phyloP scores from a whole-genome alignment of 345 rosid species.

The Salix arbutifolia region DNA sequence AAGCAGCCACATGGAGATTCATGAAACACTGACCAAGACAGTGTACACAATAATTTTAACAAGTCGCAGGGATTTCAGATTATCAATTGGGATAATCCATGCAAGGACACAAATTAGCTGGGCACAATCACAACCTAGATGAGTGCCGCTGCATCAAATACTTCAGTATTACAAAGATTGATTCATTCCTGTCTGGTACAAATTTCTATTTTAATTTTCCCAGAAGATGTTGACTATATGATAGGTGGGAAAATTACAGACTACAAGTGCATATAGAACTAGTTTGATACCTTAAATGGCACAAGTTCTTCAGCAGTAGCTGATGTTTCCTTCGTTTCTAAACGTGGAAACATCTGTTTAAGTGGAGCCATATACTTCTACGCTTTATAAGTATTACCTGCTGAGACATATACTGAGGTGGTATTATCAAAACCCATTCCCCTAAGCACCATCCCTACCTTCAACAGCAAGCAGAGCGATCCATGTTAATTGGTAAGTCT shows the following conservation, averaged over 20 bases:
- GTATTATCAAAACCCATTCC: conserved; percentile 91
- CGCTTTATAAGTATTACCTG: conserved; percentile 88
- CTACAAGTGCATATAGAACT: neutral
- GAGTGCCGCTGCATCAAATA: conserved; percentile 65
- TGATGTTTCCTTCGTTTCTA: conserved; percentile 82
- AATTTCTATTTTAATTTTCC: neutral
- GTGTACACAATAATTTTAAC: too few relatives aligned
- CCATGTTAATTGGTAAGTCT: neutral
- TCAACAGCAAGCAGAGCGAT: conserved; percentile 16
- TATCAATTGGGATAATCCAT: too few relatives aligned
- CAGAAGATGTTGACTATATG: neutral
- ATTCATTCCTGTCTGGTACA: neutral
- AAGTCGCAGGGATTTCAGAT: too few relatives aligned
- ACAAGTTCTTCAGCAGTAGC: conserved; percentile 80
- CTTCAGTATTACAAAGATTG: conserved; percentile 16
- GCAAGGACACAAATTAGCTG: too few relatives aligned
- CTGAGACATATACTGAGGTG: conserved; percentile 75
- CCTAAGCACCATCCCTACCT: conserved; percentile 99
- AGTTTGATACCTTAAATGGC: conserved; percentile 62
- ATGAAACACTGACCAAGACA: too few relatives aligned
- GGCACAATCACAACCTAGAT: conserved; percentile 47
- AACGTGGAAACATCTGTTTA: conserved; percentile 79
- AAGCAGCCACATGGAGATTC: too few relatives aligned
- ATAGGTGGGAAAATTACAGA: neutral
- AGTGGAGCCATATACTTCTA: conserved; percentile 89